A percentile compares a stretch with the other conserved stretches of the same genome.
Conservation (phyloP, 164 flowering plant genomes). For the Magnolia kwangsiensis region DNA sequence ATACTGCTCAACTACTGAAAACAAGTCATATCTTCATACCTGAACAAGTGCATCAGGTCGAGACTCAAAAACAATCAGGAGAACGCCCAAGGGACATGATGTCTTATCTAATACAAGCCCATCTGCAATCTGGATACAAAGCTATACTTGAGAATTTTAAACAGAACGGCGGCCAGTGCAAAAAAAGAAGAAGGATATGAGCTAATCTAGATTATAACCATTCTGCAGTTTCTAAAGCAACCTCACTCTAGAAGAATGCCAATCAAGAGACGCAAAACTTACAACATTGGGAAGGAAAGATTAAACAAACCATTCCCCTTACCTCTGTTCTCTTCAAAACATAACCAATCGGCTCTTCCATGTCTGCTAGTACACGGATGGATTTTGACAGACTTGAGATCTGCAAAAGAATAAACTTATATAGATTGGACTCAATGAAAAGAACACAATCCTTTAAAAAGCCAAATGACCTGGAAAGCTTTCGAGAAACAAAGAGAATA, state of each 20-base stretch:
- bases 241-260: background rate
- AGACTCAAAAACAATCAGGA: conserved; percentile 91
- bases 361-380: conserved; percentile 85
- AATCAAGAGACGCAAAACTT: background rate
- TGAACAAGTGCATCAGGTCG: conserved; percentile 98
- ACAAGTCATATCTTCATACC: conserved; percentile 35
- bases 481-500: background rate
- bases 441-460: background rate
- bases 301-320: background rate
- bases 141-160: background rate
- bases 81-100: conserved; percentile 89
- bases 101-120: conserved; percentile 86
- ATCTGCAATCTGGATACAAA: conserved; percentile 69
- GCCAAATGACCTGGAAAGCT: background rate
- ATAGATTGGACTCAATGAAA: background rate
- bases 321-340: conserved; percentile 84
- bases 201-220: background rate
- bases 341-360: conserved; percentile 90
- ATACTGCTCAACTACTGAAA: background rate
- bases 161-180: background rate
- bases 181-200: background rate
- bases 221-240: too few species aligned
- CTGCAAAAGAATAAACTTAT: conserved; percentile 28
- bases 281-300: background rate
- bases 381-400: conserved; percentile 73